Percentiles rank a stretch among this genome's conserved stretches.
These are phyloP conservation scores for Verticillium dahliae DNA, from an alignment of 2,329 filamentous ascomycete genomes.

Conservation along the genomic window DNA sequence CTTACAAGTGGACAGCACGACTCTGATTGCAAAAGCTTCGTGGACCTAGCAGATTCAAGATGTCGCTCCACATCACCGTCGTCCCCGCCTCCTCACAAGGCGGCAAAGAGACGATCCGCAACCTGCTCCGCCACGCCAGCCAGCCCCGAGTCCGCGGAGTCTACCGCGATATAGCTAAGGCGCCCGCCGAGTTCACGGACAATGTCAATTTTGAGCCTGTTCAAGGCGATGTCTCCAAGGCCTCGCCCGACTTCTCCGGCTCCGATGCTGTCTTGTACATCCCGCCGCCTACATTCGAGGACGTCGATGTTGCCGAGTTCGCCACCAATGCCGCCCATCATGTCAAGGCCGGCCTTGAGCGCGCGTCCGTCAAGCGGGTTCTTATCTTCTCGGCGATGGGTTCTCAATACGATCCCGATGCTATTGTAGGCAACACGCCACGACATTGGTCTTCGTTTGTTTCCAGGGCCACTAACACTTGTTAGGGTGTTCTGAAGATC, in stretches of 20 bases:
- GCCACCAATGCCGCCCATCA: constrained; percentile 16
- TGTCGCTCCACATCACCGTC: constrained; percentile 22
- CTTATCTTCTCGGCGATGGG: constrained; percentile 22
- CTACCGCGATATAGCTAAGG: constrained; percentile 22
- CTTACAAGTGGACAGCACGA: too few relatives aligned
- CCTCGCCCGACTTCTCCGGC: constrained; percentile 18
- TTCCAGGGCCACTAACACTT: too few relatives aligned
- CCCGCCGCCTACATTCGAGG: constrained; percentile 20
- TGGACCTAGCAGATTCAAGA: constrained; percentile 2
- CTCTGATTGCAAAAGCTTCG: too few relatives aligned
- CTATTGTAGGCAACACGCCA: constrained; percentile 3
- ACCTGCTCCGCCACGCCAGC: constrained; percentile 14
- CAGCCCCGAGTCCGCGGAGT: constrained; percentile 18
- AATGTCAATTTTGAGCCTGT: constrained; percentile 20
- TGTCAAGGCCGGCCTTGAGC: constrained; percentile 15
- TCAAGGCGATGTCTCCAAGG: constrained; percentile 21
- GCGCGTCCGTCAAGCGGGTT: constrained; percentile 13
- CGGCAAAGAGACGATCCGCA: constrained; percentile 21
- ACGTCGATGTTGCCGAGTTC: constrained; percentile 15
- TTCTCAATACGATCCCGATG: constrained; percentile 18
- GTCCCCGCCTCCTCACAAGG: constrained; percentile 25
- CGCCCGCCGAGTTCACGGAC: constrained; percentile 19
- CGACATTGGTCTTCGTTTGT: constrained; percentile 13
- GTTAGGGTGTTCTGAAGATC: constrained; percentile 18
- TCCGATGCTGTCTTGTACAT: constrained; percentile 25